Base-by-base conservation (phyloP, 805 yeast species). In the Saturnispora sekii region DNA sequence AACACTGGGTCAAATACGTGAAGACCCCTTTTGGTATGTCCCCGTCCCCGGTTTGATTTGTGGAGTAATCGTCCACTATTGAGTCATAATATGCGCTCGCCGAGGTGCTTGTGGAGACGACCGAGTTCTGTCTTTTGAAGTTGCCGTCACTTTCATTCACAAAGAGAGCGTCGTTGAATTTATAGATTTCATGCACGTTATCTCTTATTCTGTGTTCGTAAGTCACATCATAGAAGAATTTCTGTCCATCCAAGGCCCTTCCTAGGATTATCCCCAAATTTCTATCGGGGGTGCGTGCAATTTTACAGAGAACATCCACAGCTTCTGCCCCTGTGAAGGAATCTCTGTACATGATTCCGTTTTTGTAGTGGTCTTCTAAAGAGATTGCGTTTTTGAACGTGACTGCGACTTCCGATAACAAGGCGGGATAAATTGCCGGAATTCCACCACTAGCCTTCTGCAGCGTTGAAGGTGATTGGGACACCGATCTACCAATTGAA, bases 321-420 rank as follows among this genome's bases (percentile, higher is more conserved):
- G 97, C 96, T 63, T 86, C 93, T 17, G 85, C 72, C 31, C 98
- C 98, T 0, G 96, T 83, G 58, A 93, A 93, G 0, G 97, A 81
- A 58, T 89, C 94, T 59, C 94, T 83, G 63, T 88, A 90, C 50
- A 87, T 83, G 53, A 89, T 72, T 14, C 96, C 96, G 65, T 89
- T 90, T 59, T 90, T 93, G 59, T 82, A 83, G 51, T 85, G 78
- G 48, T 87, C 86, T 2, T 88, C 84, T 11, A 84, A 60, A 17
- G 76, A 76, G 29, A 88, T 73, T 17, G 78, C 67, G 48, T 81
- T 85, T 51, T 79, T 76, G 62, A 90, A 87, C 18, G 77, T 73
- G 17, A 72, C 74, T 1, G 97, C 95, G 14, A 93, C 97, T 41
- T 78, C 72, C 4, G 96, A 86, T 15, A 93, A 66, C 56, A 86